Percentiles rank a stretch among this genome's conserved stretches.
These are phyloP conservation scores for Aureobasidium sp. DNA, from an alignment of 2,329 filamentous ascomycete species.

Conservation along the genomic window DNA sequence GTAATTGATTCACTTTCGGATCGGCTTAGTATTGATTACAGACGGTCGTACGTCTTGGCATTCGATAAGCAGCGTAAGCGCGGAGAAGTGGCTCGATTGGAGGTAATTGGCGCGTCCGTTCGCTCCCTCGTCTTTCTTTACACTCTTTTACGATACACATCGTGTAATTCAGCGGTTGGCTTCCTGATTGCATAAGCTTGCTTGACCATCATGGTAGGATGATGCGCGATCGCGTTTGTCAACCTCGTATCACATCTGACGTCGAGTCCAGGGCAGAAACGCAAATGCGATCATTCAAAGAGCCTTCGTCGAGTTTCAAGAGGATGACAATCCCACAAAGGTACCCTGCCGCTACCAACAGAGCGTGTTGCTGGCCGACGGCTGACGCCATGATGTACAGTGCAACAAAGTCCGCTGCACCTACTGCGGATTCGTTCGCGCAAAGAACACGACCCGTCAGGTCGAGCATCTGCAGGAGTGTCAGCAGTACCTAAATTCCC, in stretches of 20 bases:
- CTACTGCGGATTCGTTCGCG: constrained; percentile 43
- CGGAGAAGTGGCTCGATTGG: neutral
- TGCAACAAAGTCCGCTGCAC: constrained; percentile 44
- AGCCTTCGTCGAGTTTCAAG: constrained; percentile 35
- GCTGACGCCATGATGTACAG: constrained; percentile 21
- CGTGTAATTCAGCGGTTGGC: constrained; percentile 1
- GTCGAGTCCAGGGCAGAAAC: constrained; percentile 16
- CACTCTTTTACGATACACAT: neutral
- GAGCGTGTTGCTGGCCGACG: neutral
- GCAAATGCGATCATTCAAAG: constrained; percentile 37
- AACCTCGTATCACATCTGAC: neutral
- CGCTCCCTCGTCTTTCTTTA: constrained; percentile 1
- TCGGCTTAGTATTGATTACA: constrained; percentile 2
- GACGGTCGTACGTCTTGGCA: neutral
- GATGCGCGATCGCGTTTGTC: neutral
- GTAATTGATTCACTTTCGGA: neutral
- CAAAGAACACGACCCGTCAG: constrained; percentile 46
- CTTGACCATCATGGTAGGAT: constrained; percentile 7
- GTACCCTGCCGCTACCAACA: constrained; percentile 11
- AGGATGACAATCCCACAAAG: constrained; percentile 36
- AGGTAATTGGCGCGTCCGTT: constrained; percentile 2
- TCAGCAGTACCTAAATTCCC: constrained; percentile 37
- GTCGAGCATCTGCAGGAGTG: constrained; percentile 44
- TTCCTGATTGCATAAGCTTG: neutral
- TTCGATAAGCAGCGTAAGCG: neutral